These are phyloP conservation scores for Solanum hybrid DNA, from an alignment of 305 asterid genomes.

Conservation along the genomic window DNA sequence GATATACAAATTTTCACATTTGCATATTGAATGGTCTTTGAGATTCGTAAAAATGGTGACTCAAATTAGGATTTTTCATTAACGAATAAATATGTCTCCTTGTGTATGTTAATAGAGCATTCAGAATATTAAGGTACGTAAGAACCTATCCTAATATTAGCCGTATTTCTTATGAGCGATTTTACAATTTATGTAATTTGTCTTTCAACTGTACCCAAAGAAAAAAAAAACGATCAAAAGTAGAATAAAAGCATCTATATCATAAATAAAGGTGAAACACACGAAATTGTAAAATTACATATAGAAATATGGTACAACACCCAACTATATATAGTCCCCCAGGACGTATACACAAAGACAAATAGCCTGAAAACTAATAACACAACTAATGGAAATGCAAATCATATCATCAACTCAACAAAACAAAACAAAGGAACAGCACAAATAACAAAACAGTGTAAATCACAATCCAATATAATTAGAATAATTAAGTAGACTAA, in stretches of 20 bases:
- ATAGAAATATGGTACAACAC: not conserved
- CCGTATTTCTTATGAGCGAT: not conserved
- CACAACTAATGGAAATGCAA: not conserved
- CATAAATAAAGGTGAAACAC: not conserved
- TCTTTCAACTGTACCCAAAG: not conserved
- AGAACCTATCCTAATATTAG: not conserved
- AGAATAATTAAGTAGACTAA: not conserved
- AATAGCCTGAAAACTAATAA: not conserved
- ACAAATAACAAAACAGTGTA: not conserved
- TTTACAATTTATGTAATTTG: not conserved
- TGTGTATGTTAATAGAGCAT: not conserved
- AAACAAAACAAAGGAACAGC: not conserved
- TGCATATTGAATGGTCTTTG: not conserved
- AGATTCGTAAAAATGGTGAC: not conserved
- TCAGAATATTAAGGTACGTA: not conserved
- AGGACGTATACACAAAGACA: not conserved
- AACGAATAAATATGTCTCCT: not conserved
- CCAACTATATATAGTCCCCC: not conserved
- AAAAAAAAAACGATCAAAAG: not conserved
- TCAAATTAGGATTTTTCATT: not conserved
- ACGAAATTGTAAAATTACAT: not conserved
- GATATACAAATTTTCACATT: not conserved
- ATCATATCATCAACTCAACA: not conserved
- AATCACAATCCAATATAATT: not conserved
- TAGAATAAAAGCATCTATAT: not conserved